phyloP scores from a whole-genome alignment of 805 yeast genomes.

The Pichia occidentalis region DNA sequence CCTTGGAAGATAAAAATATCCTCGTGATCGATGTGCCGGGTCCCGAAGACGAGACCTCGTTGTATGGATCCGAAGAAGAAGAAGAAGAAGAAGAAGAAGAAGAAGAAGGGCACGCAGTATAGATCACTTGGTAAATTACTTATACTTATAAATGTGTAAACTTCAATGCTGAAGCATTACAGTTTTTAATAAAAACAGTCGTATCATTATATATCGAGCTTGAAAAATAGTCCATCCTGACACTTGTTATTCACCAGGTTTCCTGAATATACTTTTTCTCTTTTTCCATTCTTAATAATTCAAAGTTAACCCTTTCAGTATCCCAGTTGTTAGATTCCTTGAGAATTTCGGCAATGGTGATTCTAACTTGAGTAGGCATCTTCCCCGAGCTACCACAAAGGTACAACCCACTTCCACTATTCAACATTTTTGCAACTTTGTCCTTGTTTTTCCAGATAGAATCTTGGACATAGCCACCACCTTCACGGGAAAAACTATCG shows the following conservation, averaged over 20 bases:
- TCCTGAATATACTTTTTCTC: conserved; percentile 72
- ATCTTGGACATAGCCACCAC: conserved; percentile 78
- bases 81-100: conserved; percentile 11
- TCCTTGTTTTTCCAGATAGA: conserved; percentile 46
- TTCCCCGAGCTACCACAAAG: conserved; percentile 91
- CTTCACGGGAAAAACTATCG: conserved; percentile 38
- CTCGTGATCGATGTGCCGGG: conserved; percentile 14
- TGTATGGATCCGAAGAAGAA: conserved; percentile 5
- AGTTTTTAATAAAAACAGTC: neutral
- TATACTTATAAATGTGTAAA: no score
- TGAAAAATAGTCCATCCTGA: no score
- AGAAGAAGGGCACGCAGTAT: conserved; percentile 6
- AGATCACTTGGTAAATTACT: no score
- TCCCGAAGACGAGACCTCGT: conserved; percentile 5
- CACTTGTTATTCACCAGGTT: conserved; percentile 87
- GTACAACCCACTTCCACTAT: conserved; percentile 57
- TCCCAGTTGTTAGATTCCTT: conserved; percentile 37
- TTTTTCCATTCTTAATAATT: conserved; percentile 53
- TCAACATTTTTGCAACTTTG: conserved; percentile 45
- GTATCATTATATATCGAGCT: no score
- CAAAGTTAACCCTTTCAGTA: conserved; percentile 42
- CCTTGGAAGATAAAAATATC: conserved; percentile 9
- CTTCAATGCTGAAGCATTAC: conserved; percentile 1
- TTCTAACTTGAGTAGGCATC: conserved; percentile 79
- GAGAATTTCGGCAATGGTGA: conserved; percentile 66